A percentile compares a stretch with the other conserved stretches of the same genome.
Evolutionary conservation across 257 asterid species (phyloP).

Genomic region (Ehretia macrophylla): DNA sequence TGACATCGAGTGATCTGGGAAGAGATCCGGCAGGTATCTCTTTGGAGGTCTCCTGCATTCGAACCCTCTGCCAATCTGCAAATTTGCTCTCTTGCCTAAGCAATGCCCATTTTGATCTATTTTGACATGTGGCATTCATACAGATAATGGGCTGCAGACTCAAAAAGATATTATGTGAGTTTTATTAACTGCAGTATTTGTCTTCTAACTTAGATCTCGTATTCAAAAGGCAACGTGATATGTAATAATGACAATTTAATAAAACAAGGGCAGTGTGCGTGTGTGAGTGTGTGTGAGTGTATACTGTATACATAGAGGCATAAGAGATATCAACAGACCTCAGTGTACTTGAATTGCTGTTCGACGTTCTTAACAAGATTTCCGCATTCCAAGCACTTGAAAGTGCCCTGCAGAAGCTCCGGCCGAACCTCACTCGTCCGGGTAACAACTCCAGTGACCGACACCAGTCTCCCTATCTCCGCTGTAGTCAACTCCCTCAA

Average conservation of each 20-base stretch:
- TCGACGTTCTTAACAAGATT: slow-evolving; percentile 66
- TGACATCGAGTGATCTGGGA: slow-evolving; percentile 95
- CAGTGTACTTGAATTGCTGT: slow-evolving; percentile 92
- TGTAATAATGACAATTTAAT: too few species aligned
- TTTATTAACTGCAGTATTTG: neutral
- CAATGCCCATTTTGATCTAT: slow-evolving; percentile 80
- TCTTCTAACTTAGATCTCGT: too few species aligned
- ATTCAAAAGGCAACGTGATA: too few species aligned
- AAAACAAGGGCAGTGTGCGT: too few species aligned
- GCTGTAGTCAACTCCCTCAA: slow-evolving; percentile 81
- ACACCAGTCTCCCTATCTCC: slow-evolving; percentile 85
- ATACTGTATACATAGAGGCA: too few species aligned
- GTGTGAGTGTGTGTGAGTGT: too few species aligned
- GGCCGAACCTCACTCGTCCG: slow-evolving; percentile 97
- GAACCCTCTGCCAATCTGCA: slow-evolving; percentile 98
- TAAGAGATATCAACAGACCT: slow-evolving; percentile 39
- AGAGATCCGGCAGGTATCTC: slow-evolving; percentile 99
- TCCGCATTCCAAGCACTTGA: slow-evolving; percentile 93
- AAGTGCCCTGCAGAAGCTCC: slow-evolving; percentile 83
- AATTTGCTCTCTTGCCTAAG: slow-evolving; percentile 96
- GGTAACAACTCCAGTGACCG: slow-evolving; percentile 93
- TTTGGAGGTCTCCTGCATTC: slow-evolving; percentile 93
- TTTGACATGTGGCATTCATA: slow-evolving; percentile 86
- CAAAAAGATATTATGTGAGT: neutral
- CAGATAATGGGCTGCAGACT: slow-evolving; percentile 82